Percentiles rank a stretch among this genome's conserved stretches.
Conservation (phyloP, 2,329 filamentous ascomycete genomes). For the Mycosphaerella sp. region DNA sequence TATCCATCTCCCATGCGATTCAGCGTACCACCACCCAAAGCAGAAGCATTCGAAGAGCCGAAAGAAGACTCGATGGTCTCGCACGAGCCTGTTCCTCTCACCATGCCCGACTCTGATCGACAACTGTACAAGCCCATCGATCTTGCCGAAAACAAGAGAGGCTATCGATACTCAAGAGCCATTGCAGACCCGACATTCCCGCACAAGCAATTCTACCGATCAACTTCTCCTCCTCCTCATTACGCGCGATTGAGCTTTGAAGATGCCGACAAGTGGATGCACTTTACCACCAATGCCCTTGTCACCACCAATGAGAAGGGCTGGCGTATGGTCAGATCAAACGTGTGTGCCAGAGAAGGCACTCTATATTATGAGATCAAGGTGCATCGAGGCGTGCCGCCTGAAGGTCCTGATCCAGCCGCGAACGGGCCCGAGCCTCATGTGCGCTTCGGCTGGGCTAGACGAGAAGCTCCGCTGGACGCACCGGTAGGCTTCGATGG, state of each 20-base stretch:
- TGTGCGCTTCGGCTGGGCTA: slow-evolving; percentile 79
- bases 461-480: slow-evolving; percentile 73
- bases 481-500: slow-evolving; percentile 80
- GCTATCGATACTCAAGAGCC: slow-evolving; percentile 83
- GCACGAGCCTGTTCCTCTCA: slow-evolving; percentile 42
- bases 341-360: slow-evolving; percentile 83
- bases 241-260: slow-evolving; percentile 85
- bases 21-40: slow-evolving; percentile 43
- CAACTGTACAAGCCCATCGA: slow-evolving; percentile 46
- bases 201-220: slow-evolving; percentile 80
- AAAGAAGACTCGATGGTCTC: slow-evolving; percentile 43
- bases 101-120: slow-evolving; percentile 37
- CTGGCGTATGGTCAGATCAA: slow-evolving; percentile 84
- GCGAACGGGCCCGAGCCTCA: slow-evolving; percentile 46
- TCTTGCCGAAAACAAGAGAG: slow-evolving; percentile 57
- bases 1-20: slow-evolving; percentile 46
- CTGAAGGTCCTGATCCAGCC: slow-evolving; percentile 37
- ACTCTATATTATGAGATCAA: slow-evolving; percentile 93
- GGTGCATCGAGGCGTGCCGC: slow-evolving; percentile 67
- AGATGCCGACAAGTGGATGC: slow-evolving; percentile 78
- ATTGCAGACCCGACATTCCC: slow-evolving; percentile 84
- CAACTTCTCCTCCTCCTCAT: slow-evolving; percentile 79
- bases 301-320: slow-evolving; percentile 87
- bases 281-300: slow-evolving; percentile 63
- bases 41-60: slow-evolving; percentile 45